Conservation (phyloP, 768 basidiomycete species). For the Sarcomyxa edulis region DNA sequence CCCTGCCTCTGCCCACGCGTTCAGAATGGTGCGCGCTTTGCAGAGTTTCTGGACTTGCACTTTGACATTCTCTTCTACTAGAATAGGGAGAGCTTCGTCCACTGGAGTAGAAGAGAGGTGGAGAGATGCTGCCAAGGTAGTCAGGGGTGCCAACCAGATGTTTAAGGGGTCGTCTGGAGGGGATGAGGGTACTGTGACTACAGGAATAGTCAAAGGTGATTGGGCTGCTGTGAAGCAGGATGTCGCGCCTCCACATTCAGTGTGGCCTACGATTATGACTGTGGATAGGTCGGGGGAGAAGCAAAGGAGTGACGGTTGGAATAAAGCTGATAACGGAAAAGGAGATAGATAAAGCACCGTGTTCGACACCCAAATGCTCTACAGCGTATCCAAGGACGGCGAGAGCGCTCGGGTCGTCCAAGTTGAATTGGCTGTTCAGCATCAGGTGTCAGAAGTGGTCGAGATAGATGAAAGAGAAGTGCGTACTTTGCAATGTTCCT, state of each 20-base stretch:
- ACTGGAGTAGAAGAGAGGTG: conserved; percentile 16
- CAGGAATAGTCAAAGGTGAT: conserved; percentile 7
- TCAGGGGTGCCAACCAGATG: conserved; percentile 55
- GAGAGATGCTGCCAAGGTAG: conserved; percentile 32
- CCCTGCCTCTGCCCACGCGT: conserved; percentile 20
- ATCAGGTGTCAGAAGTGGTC: neutral
- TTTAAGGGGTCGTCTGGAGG: conserved; percentile 30
- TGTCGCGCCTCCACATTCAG: conserved; percentile 55
- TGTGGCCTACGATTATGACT: conserved; percentile 70
- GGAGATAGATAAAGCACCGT: conserved; percentile 35
- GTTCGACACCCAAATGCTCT: conserved; percentile 47
- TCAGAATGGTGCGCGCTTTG: conserved; percentile 21
- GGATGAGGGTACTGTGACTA: conserved; percentile 10
- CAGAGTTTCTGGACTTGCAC: conserved; percentile 28
- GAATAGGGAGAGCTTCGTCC: conserved; percentile 18
- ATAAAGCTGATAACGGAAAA: conserved; percentile 3
- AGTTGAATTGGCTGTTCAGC: conserved; percentile 48
- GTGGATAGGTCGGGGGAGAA: conserved; percentile 6
- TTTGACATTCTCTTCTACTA: conserved; percentile 39
- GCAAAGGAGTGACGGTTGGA: conserved; percentile 3
- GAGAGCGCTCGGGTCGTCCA: conserved; percentile 51
- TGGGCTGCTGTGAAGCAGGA: conserved; percentile 30
- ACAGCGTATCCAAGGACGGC: conserved; percentile 59
- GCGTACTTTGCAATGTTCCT: conserved; percentile 68
- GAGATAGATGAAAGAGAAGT: neutral